Evolutionary conservation across 2,329 filamentous ascomycete species (phyloP).

Genomic region (Xylariomycetidae sp.): DNA sequence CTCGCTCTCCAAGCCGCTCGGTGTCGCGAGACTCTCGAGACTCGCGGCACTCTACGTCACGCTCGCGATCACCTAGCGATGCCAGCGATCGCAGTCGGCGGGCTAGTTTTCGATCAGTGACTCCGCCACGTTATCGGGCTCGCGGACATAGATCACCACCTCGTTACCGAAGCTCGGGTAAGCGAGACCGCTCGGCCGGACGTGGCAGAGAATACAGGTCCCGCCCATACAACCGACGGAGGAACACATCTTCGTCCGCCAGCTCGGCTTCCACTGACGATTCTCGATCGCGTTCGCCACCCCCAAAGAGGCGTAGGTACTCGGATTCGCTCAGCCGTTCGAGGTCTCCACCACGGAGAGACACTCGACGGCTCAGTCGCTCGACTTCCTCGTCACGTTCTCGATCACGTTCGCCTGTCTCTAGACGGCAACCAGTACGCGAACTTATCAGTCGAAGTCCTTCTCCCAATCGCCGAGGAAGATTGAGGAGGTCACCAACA

Average conservation of each 20-base stretch:
- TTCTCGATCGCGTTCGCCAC: constrained; percentile 33
- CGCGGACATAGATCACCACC: constrained; percentile 21
- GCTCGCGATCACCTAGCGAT: constrained; percentile 23
- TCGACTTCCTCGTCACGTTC: constrained; percentile 34
- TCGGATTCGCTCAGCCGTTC: constrained; percentile 46
- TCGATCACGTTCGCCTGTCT: constrained; percentile 31
- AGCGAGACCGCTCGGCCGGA: constrained; percentile 25
- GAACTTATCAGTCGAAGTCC: constrained; percentile 32
- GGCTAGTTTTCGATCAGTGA: constrained; percentile 20
- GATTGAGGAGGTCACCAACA: constrained; percentile 30
- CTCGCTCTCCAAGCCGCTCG: constrained; percentile 37
- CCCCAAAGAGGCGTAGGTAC: constrained; percentile 46
- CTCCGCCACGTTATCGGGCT: constrained; percentile 20
- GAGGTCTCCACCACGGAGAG: constrained; percentile 31
- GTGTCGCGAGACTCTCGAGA: constrained; percentile 27
- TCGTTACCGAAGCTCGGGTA: constrained; percentile 19
- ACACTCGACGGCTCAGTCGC: constrained; percentile 33
- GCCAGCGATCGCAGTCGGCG: constrained; percentile 19
- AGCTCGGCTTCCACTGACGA: constrained; percentile 21
- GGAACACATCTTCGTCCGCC: constrained; percentile 24
- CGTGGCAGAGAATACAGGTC: constrained; percentile 18
- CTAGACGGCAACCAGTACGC: constrained; percentile 28
- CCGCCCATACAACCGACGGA: constrained; percentile 20
- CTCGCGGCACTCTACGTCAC: constrained; percentile 31
- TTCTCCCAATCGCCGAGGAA: constrained; percentile 28